Percentiles rank a stretch among this genome's conserved stretches.
phyloP scores from a whole-genome alignment of 192 early-diverging fungal genomes.

The Phlyctochytrium bullatum region DNA sequence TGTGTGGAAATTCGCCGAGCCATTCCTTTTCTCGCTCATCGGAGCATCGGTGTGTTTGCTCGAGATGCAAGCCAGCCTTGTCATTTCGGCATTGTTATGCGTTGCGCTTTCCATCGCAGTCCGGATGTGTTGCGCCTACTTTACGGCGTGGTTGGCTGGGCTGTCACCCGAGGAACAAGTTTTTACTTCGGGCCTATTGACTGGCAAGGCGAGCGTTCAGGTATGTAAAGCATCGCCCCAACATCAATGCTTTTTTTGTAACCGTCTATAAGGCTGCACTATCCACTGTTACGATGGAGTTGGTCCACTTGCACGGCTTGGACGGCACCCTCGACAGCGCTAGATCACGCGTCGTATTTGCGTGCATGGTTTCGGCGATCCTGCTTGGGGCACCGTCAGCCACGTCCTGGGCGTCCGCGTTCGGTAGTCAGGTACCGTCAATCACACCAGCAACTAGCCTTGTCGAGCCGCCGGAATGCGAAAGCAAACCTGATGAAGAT shows the following conservation, averaged over 20 bases:
- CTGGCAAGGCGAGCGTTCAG: constrained; percentile 43
- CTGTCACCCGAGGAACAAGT: constrained; percentile 30
- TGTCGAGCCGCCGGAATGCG: too few relatives aligned
- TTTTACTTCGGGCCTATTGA: constrained; percentile 35
- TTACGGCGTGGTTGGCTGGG: constrained; percentile 15
- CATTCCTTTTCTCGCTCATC: constrained; percentile 40
- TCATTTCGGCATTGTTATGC: constrained; percentile 18
- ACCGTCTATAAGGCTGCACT: constrained; percentile 21
- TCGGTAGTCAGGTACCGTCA: constrained; percentile 19
- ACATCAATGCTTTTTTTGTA: constrained; percentile 1
- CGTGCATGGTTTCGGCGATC: constrained; percentile 37
- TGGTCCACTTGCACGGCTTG: constrained; percentile 26
- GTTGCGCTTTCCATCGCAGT: constrained; percentile 27
- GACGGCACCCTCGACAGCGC: constrained; percentile 19
- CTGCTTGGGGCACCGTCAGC: constrained; percentile 32
- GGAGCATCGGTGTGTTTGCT: constrained; percentile 32
- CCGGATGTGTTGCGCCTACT: constrained; percentile 26
- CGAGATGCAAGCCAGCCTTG: constrained; percentile 17
- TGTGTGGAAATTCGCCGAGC: constrained; percentile 35
- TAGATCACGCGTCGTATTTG: constrained; percentile 30
- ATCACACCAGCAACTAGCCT: too few relatives aligned
- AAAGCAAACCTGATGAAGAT: too few relatives aligned
- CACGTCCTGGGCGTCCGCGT: constrained; percentile 27
- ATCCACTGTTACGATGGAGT: constrained; percentile 24
- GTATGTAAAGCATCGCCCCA: constrained; percentile 5